These are phyloP conservation scores for Infundibulicybe gibba DNA, from an alignment of 768 basidiomycete genomes.

Conservation along the genomic window DNA sequence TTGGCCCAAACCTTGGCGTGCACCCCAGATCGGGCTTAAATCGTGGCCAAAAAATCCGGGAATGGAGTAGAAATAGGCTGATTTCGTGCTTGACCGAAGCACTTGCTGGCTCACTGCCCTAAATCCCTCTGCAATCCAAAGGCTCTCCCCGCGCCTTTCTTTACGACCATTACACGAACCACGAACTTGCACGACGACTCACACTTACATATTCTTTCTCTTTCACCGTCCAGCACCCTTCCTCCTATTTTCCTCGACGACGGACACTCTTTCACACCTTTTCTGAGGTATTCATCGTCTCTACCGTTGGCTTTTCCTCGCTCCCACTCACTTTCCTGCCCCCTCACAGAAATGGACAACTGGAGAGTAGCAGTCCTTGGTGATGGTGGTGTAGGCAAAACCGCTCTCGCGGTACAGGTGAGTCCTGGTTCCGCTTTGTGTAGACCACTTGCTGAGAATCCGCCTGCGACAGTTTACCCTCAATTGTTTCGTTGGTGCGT, in stretches of 20 bases:
- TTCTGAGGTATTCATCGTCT: conserved; percentile 20
- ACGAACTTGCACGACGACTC: conserved; percentile 55
- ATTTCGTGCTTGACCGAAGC: conserved; percentile 26
- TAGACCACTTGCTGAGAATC: conserved; percentile 1
- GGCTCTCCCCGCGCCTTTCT: conserved; percentile 34
- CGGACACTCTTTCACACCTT: conserved; percentile 27
- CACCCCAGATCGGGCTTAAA: neutral
- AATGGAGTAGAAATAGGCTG: conserved; percentile 28
- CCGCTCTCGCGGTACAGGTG: conserved; percentile 93
- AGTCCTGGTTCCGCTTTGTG: conserved; percentile 17
- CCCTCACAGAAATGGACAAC: conserved; percentile 69
- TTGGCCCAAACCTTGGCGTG: too few species aligned
- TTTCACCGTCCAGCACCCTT: conserved; percentile 15
- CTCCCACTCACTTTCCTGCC: conserved; percentile 3
- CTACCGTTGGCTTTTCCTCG: conserved; percentile 11
- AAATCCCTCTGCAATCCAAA: conserved; percentile 22
- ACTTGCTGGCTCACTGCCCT: conserved; percentile 23
- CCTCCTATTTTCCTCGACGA: conserved; percentile 11
- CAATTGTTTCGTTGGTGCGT: conserved; percentile 92
- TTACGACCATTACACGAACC: conserved; percentile 53
- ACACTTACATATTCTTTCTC: conserved; percentile 18
- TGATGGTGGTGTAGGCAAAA: conserved; percentile 97
- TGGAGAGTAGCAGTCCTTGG: conserved; percentile 96
- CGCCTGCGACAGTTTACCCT: conserved; percentile 72
- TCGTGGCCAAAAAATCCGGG: conserved; percentile 15